Evolutionary conservation across 768 basidiomycete species (phyloP).

Genomic region (Galerina marginata): DNA sequence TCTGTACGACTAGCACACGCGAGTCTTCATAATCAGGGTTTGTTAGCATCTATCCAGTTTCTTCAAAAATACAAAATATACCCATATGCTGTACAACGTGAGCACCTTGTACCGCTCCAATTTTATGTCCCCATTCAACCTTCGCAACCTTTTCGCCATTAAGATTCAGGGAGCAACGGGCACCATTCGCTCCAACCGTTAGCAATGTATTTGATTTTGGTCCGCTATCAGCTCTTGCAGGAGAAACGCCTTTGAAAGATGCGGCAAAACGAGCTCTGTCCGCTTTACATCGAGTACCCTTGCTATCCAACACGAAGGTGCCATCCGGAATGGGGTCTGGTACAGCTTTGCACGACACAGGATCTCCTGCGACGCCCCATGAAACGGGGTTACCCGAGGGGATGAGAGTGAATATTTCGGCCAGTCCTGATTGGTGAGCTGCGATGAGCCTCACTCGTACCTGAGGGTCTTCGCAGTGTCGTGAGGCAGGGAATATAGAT

Average conservation of each 20-base stretch:
- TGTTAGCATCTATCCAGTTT: no score
- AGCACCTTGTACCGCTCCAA: conserved; percentile 52
- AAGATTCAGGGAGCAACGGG: conserved; percentile 58
- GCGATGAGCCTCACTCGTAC: conserved; percentile 66
- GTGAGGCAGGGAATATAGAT: background rate
- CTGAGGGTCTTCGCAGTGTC: conserved; percentile 42
- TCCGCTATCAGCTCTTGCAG: conserved; percentile 1
- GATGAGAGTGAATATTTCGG: conserved; percentile 60
- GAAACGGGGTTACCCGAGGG: conserved; percentile 39
- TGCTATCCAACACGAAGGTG: conserved; percentile 60
- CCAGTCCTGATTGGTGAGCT: conserved; percentile 58
- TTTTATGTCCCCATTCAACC: conserved; percentile 64
- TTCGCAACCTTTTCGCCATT: conserved; percentile 71
- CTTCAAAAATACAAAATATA: conserved; percentile 32
- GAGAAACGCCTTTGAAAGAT: conserved; percentile 25
- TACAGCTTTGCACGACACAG: conserved; percentile 43
- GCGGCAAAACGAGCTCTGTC: conserved; percentile 49
- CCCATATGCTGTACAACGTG: conserved; percentile 69
- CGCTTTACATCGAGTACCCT: conserved; percentile 51
- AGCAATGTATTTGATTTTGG: conserved; percentile 22
- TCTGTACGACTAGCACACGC: conserved; percentile 61
- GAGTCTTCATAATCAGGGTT: conserved; percentile 39
- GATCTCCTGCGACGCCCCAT: conserved; percentile 42
- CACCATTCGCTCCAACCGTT: conserved; percentile 60
- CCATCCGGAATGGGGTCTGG: conserved; percentile 51